Base-by-base conservation (phyloP, 345 rosid genomes). In the Linum lewisii region DNA sequence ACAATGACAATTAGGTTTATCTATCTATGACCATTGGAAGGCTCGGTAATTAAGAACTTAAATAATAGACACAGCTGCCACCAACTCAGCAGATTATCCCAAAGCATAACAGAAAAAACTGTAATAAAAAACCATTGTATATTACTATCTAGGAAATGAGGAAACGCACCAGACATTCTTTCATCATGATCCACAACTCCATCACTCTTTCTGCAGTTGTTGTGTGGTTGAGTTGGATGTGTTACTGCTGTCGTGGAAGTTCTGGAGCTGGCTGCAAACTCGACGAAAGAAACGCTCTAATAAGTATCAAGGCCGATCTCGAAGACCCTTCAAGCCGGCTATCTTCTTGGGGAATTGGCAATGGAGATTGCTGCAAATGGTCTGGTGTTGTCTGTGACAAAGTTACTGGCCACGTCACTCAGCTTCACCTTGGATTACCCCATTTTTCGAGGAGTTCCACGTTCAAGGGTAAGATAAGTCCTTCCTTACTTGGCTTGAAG, bases 401-500 rank as follows among this genome's bases (percentile, higher is more conserved):
- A 3, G 3, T 11, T 16, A 42, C 47, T 42, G 47, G 47, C 47
- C 18, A 42, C 13, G 47, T 42, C 18, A 42, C 47, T 16, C 47
- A 42, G 18, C 47, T 42, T 16, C 47, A 42, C 13, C 47, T 42
- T 11, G 47, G 47, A 16, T 42, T 42, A 4, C 47, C 47, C 16
- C 14, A 16, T 11, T 16, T 16, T 42, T 42, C 47, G 47, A 11
- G 0, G 15, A 42, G 13, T 57, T 57, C 29, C 23, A 7, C 23
- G 25, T 20, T 63, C 0, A n/a, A 60, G 1, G 67, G 67, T 25
- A 64, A 42, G 13, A 22, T 64, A 5, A 55, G 21, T 56, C 20
- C 10, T n/a, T 55, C 55, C 44, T 64, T 64, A 7, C 67, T 64
- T 16, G 19, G 24, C 0, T 45, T 64, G 61, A 64, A 45, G 20